Conservation (phyloP, 2,329 filamentous ascomycete genomes). For the Scleromitrula shiraiana region DNA sequence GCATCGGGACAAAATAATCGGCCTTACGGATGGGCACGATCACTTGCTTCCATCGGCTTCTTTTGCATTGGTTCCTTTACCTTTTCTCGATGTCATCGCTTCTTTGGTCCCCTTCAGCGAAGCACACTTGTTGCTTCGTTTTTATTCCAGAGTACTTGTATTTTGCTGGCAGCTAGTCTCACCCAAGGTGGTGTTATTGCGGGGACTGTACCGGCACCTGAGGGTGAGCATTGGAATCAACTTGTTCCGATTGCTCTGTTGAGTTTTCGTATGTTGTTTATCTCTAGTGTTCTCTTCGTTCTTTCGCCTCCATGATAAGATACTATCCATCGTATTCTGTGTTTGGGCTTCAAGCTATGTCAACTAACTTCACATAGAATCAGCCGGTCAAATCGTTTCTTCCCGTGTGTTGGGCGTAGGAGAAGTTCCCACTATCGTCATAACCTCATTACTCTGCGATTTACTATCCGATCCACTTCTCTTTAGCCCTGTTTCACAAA, state of each 20-base stretch:
- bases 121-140: constrained; percentile 58
- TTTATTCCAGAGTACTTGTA: constrained; percentile 41
- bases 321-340: not conserved
- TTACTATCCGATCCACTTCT: constrained; percentile 56
- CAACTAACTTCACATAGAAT: constrained; percentile 39
- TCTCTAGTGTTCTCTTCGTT: not conserved
- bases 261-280: constrained; percentile 40
- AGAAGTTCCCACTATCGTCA: constrained; percentile 63
- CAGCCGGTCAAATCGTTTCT: constrained; percentile 65
- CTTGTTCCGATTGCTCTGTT: constrained; percentile 60
- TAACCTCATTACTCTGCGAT: constrained; percentile 74
- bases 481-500: constrained; percentile 29
- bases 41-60: constrained; percentile 56
- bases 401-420: constrained; percentile 61
- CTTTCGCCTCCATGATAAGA: not conserved
- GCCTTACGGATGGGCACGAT: constrained; percentile 60
- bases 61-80: constrained; percentile 67
- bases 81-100: constrained; percentile 61
- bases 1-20: constrained; percentile 45
- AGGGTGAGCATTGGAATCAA: constrained; percentile 41
- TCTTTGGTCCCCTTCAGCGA: constrained; percentile 43
- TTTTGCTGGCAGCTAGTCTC: constrained; percentile 42
- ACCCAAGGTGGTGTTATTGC: constrained; percentile 16
- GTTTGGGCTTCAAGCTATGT: not conserved
- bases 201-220: constrained; percentile 2